Evolutionary conservation across 169 alveolate genomes (phyloP).

Genomic region (Theileria equi): DNA sequence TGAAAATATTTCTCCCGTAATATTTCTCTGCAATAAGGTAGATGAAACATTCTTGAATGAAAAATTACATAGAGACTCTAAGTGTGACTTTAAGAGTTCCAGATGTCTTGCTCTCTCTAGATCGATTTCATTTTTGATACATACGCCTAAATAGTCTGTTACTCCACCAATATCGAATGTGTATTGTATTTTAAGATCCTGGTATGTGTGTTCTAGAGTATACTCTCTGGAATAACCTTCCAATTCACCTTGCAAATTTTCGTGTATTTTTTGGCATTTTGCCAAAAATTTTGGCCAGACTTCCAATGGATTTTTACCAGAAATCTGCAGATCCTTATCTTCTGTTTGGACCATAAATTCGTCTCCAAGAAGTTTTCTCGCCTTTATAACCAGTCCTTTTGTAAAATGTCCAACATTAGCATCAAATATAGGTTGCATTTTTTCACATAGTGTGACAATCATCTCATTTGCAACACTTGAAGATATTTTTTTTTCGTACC

Average conservation of each 20-base stretch:
- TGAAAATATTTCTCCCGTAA: slow-evolving; percentile 52
- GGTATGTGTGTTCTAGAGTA: slow-evolving; percentile 8
- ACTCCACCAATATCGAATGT: slow-evolving; percentile 30
- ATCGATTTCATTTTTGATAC: slow-evolving; percentile 39
- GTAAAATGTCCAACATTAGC: slow-evolving; percentile 49
- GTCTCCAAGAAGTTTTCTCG: slow-evolving; percentile 54
- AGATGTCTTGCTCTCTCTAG: slow-evolving; percentile 40
- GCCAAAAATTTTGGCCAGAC: slow-evolving; percentile 45
- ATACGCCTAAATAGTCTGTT: slow-evolving; percentile 36
- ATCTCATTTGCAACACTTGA: slow-evolving; percentile 54
- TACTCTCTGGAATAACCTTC: not conserved
- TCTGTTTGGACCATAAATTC: slow-evolving; percentile 47
- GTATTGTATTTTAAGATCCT: slow-evolving; percentile 6
- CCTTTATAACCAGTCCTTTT: slow-evolving; percentile 46
- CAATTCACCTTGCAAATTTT: slow-evolving; percentile 1
- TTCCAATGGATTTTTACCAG: slow-evolving; percentile 37
- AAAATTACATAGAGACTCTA: slow-evolving; percentile 5
- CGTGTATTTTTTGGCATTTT: slow-evolving; percentile 29
- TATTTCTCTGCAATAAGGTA: slow-evolving; percentile 15
- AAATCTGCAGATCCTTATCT: slow-evolving; percentile 50
- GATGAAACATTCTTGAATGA: slow-evolving; percentile 29
- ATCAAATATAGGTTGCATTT: slow-evolving; percentile 67
- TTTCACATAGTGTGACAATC: slow-evolving; percentile 23
- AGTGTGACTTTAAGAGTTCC: slow-evolving; percentile 30
- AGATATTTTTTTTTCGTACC: slow-evolving; percentile 66